Evolutionary conservation across 2,329 filamentous ascomycete genomes (phyloP).

Genomic region (Aspergillus quadrilineatus): DNA sequence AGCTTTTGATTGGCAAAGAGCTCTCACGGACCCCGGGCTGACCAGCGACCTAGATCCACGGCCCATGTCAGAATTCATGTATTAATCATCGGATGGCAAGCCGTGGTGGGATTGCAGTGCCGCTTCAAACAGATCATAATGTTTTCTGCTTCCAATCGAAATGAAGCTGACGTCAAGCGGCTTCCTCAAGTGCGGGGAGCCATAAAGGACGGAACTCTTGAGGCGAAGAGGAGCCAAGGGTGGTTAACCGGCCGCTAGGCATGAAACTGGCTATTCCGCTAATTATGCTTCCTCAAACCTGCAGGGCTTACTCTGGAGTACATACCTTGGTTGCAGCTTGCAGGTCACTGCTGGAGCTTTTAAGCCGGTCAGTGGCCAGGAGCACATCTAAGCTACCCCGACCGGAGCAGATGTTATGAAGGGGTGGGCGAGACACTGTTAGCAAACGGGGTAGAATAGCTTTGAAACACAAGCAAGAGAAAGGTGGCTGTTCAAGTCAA

Average conservation of each 20-base stretch:
- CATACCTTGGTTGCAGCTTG: neutral
- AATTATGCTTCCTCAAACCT: neutral
- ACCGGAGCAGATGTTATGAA: neutral
- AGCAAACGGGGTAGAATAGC: neutral
- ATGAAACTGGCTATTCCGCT: neutral
- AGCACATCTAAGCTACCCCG: neutral
- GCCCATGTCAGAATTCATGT: neutral
- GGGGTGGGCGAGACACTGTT: too few relatives aligned
- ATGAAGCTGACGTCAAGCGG: constrained; percentile 20
- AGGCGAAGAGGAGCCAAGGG: neutral
- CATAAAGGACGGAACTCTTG: neutral
- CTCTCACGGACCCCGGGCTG: constrained; percentile 5
- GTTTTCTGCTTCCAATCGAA: constrained; percentile 5
- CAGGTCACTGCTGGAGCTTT: neutral
- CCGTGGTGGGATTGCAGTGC: neutral
- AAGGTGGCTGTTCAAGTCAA: neutral
- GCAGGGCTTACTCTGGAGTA: neutral
- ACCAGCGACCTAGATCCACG: constrained; percentile 6
- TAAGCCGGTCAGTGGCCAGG: neutral
- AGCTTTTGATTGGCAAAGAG: constrained; percentile 11
- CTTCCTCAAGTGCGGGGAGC: constrained; percentile 15
- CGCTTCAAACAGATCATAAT: constrained; percentile 8
- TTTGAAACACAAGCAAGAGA: neutral
- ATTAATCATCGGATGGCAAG: constrained; percentile 12
- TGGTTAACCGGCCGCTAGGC: neutral